phyloP scores from a whole-genome alignment of 192 early-diverging fungal genomes.

The Coemansia sp. region DNA sequence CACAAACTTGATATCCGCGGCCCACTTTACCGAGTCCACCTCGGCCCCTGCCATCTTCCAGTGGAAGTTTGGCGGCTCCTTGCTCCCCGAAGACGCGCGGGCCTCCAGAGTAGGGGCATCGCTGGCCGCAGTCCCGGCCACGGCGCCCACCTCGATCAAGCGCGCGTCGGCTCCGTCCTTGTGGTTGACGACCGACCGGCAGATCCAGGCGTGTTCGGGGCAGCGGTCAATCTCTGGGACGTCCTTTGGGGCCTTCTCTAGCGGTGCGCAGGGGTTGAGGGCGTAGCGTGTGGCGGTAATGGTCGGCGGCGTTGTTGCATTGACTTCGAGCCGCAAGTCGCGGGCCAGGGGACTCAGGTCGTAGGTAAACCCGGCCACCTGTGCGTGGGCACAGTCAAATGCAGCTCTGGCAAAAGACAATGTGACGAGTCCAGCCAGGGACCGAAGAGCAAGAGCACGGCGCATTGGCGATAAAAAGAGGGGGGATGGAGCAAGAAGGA shows the following conservation, averaged over 20 bases:
- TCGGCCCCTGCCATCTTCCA: conserved; percentile 40
- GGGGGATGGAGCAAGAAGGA: too few relatives aligned
- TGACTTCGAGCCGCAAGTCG: conserved; percentile 22
- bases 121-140: conserved; percentile 17
- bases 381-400: conserved; percentile 44
- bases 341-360: conserved; percentile 29
- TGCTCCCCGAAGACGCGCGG: conserved; percentile 14
- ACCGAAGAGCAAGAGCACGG: too few relatives aligned
- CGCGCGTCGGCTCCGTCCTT: conserved; percentile 29
- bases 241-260: conserved; percentile 17
- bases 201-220: conserved; percentile 32
- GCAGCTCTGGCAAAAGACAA: too few relatives aligned
- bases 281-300: conserved; percentile 23
- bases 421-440: too few relatives aligned
- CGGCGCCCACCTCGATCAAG: conserved; percentile 25
- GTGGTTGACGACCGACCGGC: conserved; percentile 39
- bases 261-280: conserved; percentile 42
- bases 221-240: conserved; percentile 40
- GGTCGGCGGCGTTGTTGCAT: conserved; percentile 41
- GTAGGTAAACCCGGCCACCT: conserved; percentile 30
- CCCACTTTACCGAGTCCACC: conserved; percentile 22
- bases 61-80: conserved; percentile 25
- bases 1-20: conserved; percentile 38
- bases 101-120: conserved; percentile 24
- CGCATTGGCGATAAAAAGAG: too few relatives aligned